These are phyloP conservation scores for Tylopilus microsporus DNA, from an alignment of 1,284 basidiomycete species.

Conservation along the genomic window DNA sequence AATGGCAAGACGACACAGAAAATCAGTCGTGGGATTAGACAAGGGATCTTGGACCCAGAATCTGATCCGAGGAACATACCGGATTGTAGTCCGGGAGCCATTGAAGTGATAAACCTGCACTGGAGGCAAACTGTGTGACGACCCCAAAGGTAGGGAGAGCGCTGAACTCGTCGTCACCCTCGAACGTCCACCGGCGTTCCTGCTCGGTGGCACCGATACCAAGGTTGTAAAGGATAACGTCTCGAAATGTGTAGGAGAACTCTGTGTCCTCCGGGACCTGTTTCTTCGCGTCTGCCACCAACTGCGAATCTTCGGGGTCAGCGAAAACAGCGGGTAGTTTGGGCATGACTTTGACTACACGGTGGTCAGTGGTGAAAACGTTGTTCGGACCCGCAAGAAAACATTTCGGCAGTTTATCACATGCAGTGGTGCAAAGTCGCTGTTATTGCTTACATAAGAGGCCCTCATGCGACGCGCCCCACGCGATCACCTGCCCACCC, in stretches of 20 bases:
- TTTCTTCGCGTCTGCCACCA: slow-evolving; percentile 83
- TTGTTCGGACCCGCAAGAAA: background rate
- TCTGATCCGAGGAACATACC: slow-evolving; percentile 39
- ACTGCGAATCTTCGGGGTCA: slow-evolving; percentile 80
- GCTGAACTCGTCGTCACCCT: slow-evolving; percentile 82
- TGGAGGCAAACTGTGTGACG: slow-evolving; percentile 85
- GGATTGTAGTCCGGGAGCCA: slow-evolving; percentile 95
- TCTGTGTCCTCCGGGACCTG: slow-evolving; percentile 50
- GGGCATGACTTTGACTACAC: slow-evolving; percentile 20
- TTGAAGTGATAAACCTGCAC: slow-evolving; percentile 62
- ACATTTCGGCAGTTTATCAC: background rate
- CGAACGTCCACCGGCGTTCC: slow-evolving; percentile 90
- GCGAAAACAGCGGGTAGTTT: slow-evolving; percentile 49
- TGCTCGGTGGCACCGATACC: slow-evolving; percentile 93
- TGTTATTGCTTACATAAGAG: background rate
- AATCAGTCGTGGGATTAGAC: background rate
- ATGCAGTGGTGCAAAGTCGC: background rate
- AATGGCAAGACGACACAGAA: background rate
- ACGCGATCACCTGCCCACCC: too few species aligned
- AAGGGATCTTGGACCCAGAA: background rate
- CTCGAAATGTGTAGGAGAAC: slow-evolving; percentile 80
- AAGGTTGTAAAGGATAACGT: slow-evolving; percentile 94
- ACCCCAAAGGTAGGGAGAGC: slow-evolving; percentile 94
- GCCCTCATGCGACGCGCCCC: too few species aligned
- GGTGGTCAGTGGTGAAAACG: background rate